Conservation (phyloP, 1,284 basidiomycete species). For the Lignosus rhinocerotis region DNA sequence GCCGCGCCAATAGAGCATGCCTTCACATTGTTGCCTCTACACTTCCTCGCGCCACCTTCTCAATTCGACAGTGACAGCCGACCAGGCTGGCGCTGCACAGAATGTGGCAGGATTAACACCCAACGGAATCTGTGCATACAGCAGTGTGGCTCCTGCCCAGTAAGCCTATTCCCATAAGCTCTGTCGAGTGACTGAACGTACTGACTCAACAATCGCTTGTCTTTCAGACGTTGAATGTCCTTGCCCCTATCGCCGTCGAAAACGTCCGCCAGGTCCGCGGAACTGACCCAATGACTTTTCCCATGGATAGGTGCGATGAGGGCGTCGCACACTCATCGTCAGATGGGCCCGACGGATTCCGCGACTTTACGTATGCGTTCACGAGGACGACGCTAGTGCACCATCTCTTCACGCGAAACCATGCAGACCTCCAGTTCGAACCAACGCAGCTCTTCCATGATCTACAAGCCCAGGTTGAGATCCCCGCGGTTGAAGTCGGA, state of each 20-base stretch:
- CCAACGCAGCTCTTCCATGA: constrained; percentile 33
- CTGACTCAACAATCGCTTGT: background rate
- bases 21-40: constrained; percentile 37
- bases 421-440: constrained; percentile 32
- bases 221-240: constrained; percentile 23
- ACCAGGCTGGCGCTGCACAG: constrained; percentile 39
- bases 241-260: constrained; percentile 25
- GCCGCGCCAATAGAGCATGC: constrained; percentile 14
- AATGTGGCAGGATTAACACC: constrained; percentile 41
- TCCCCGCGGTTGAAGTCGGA: constrained; percentile 11
- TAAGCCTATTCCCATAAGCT: constrained; percentile 18
- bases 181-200: background rate
- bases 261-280: constrained; percentile 34
- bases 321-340: constrained; percentile 18
- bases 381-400: constrained; percentile 25
- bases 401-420: constrained; percentile 44
- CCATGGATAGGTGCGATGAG: constrained; percentile 30
- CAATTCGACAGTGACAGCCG: constrained; percentile 12
- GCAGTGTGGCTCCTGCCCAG: constrained; percentile 36
- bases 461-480: constrained; percentile 35
- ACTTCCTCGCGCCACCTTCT: constrained; percentile 26
- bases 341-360: constrained; percentile 32
- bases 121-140: constrained; percentile 40
- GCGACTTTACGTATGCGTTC: constrained; percentile 34
- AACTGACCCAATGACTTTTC: constrained; percentile 29